Conservation (phyloP, 768 basidiomycete genomes). For the Pleurotus pulmonarius region DNA sequence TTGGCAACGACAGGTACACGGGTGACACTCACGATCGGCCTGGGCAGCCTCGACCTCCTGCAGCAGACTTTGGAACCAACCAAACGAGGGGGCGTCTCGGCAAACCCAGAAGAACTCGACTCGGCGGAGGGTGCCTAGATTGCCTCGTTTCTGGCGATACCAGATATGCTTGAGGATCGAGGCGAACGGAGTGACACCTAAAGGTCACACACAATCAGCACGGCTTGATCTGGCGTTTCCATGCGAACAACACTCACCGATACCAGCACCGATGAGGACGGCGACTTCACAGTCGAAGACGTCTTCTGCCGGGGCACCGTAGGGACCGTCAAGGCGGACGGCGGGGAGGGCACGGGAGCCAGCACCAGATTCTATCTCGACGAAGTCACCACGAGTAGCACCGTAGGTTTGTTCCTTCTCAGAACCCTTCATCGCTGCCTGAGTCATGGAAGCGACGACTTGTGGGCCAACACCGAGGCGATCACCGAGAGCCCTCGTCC, state of each 20-base stretch:
- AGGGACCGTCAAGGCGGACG: constrained; percentile 86
- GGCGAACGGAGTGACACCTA: constrained; percentile 91
- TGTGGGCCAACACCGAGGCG: constrained; percentile 80
- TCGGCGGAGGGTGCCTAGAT: constrained; percentile 74
- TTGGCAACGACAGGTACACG: neutral
- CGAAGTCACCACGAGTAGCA: constrained; percentile 69
- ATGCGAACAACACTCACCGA: constrained; percentile 48
- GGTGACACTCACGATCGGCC: constrained; percentile 65
- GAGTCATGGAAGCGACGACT: constrained; percentile 75
- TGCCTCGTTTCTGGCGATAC: constrained; percentile 82
- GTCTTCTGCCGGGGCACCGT: constrained; percentile 90
- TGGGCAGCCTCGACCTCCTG: constrained; percentile 88
- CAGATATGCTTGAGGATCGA: constrained; percentile 95
- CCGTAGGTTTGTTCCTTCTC: constrained; percentile 54
- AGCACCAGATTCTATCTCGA: constrained; percentile 63
- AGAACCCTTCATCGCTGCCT: constrained; percentile 70
- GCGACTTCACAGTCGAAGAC: constrained; percentile 85
- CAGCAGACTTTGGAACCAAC: constrained; percentile 91
- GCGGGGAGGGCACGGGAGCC: constrained; percentile 55
- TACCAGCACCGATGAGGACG: constrained; percentile 90
- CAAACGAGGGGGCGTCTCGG: constrained; percentile 94
- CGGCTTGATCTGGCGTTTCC: neutral
- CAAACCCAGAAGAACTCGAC: constrained; percentile 97
- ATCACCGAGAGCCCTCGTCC: constrained; percentile 78
- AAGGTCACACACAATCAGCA: constrained; percentile 3